Conservation (phyloP, 805 yeast genomes). For the Yarrowia sp. region DNA sequence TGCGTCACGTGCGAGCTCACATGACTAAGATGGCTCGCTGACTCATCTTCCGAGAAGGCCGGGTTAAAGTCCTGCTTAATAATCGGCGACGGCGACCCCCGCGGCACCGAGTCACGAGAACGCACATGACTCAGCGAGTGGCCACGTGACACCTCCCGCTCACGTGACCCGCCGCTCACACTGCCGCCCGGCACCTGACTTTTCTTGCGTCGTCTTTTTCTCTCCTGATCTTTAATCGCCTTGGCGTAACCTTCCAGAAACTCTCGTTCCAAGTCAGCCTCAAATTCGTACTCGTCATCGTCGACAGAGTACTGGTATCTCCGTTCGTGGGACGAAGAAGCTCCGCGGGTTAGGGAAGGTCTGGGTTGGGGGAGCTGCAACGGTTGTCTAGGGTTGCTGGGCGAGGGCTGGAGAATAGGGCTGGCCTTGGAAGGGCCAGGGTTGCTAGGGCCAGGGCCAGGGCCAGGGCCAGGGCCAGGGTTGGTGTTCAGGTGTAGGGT, state of each 20-base stretch:
- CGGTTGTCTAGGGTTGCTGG: background rate
- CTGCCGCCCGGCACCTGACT: background rate
- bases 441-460: background rate
- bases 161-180: background rate
- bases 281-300: slow-evolving; percentile 72
- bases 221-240: slow-evolving; percentile 51
- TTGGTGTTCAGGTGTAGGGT: background rate
- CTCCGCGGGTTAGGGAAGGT: background rate
- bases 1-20: background rate
- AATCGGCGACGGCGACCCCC: background rate
- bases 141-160: background rate
- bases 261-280: slow-evolving; percentile 53
- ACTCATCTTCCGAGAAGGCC: background rate
- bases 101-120: background rate
- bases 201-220: slow-evolving; percentile 17
- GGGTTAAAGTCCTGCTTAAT: background rate
- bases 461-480: background rate
- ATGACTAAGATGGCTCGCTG: background rate
- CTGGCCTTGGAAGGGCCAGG: background rate
- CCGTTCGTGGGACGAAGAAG: slow-evolving; percentile 24
- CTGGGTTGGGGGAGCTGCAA: background rate
- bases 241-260: slow-evolving; percentile 72
- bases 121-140: background rate
- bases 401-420: background rate
- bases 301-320: slow-evolving; percentile 65